Percentiles rank a stretch among this genome's conserved stretches.
Evolutionary conservation across 2,329 filamentous ascomycete genomes (phyloP).

Genomic region (Aspergillus quadricinctus): DNA sequence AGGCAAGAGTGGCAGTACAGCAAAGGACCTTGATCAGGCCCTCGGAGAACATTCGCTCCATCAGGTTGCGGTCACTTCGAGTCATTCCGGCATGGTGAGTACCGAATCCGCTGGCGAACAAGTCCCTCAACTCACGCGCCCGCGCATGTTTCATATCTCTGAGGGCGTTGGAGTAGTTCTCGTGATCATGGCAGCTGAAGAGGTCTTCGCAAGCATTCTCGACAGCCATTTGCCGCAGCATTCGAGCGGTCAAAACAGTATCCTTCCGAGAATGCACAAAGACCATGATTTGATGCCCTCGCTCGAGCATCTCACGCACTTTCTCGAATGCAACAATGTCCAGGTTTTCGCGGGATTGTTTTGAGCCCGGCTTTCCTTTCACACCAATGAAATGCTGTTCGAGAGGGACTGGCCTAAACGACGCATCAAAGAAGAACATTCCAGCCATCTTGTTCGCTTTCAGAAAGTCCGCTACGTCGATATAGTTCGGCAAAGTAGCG

Average conservation of each 20-base stretch:
- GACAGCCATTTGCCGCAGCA: slow-evolving; percentile 77
- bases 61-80: slow-evolving; percentile 87
- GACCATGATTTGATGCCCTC: slow-evolving; percentile 97
- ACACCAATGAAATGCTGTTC: slow-evolving; percentile 98
- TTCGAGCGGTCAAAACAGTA: slow-evolving; percentile 81
- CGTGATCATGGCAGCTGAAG: slow-evolving; percentile 75
- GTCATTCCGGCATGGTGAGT: slow-evolving; percentile 98
- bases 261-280: slow-evolving; percentile 97
- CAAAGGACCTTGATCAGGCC: slow-evolving; percentile 96
- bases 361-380: slow-evolving; percentile 77
- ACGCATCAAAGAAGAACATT: slow-evolving; percentile 93
- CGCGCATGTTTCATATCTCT: slow-evolving; percentile 82
- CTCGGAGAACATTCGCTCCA: slow-evolving; percentile 85
- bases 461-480: slow-evolving; percentile 94
- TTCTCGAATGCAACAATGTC: slow-evolving; percentile 89
- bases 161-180: slow-evolving; percentile 72
- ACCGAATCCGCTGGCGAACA: slow-evolving; percentile 85
- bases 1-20: slow-evolving; percentile 95
- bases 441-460: slow-evolving; percentile 92
- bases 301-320: slow-evolving; percentile 84
- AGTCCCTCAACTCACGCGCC: slow-evolving; percentile 80
- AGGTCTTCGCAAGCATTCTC: slow-evolving; percentile 76
- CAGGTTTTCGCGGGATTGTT: slow-evolving; percentile 80
- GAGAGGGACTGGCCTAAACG: slow-evolving; percentile 90
- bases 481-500: slow-evolving; percentile 91